phyloP scores from a whole-genome alignment of 345 rosid genomes.

The Corchorus olitorius region DNA sequence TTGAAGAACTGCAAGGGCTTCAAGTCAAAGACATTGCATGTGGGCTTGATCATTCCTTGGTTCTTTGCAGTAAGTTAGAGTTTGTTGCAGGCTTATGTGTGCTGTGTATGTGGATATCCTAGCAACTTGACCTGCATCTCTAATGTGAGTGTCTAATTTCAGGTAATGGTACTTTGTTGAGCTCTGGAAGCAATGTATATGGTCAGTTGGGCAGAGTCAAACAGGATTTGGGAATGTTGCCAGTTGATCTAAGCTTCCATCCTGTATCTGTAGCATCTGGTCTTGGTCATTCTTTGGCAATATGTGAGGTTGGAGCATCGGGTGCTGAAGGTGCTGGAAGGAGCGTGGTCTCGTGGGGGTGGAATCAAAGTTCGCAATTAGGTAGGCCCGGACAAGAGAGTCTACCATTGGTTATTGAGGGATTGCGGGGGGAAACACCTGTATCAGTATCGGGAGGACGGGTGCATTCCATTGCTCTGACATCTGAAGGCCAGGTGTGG shows the following conservation, averaged over 20 bases:
- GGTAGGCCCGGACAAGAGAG: slow-evolving; percentile 68
- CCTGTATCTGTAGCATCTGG: slow-evolving; percentile 67
- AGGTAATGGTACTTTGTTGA: slow-evolving; percentile 70
- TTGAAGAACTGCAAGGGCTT: slow-evolving; percentile 56
- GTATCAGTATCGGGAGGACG: slow-evolving; percentile 69
- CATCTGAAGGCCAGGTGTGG: slow-evolving; percentile 70
- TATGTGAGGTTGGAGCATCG: slow-evolving; percentile 40
- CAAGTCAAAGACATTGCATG: slow-evolving; percentile 70
- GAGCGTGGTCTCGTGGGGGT: slow-evolving; percentile 77
- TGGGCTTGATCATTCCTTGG: slow-evolving; percentile 88
- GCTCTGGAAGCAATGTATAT: slow-evolving; percentile 79
- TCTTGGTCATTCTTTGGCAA: slow-evolving; percentile 88
- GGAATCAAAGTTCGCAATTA: slow-evolving; percentile 81
- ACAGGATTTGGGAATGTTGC: slow-evolving; percentile 58
- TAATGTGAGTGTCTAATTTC: slow-evolving; percentile 27
- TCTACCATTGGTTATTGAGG: slow-evolving; percentile 51
- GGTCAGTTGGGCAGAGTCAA: slow-evolving; percentile 82
- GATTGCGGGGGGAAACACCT: slow-evolving; percentile 50
- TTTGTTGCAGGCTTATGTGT: background rate
- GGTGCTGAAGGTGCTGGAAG: slow-evolving; percentile 28
- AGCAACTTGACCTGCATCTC: background rate
- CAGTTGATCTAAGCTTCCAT: slow-evolving; percentile 44
- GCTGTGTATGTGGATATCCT: slow-evolving; percentile 3
- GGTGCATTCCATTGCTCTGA: slow-evolving; percentile 68
- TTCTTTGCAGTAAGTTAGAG: slow-evolving; percentile 62